Conservation (phyloP, 495 filamentous ascomycete genomes). For the Daldinia decipiens region DNA sequence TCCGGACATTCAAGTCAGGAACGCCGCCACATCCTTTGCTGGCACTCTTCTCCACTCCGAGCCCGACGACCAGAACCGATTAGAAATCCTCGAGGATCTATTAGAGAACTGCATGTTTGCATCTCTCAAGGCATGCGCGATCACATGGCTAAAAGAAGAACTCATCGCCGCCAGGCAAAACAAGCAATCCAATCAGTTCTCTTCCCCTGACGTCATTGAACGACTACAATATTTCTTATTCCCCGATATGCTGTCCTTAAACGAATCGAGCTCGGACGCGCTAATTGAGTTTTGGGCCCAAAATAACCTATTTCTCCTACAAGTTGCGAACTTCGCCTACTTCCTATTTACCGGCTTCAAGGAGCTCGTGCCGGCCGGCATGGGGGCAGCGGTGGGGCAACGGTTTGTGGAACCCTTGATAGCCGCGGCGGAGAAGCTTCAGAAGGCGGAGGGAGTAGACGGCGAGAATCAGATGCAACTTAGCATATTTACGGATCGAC, state of each 20-base stretch:
- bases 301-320: conserved; percentile 56
- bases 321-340: conserved; percentile 61
- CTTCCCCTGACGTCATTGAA: conserved; percentile 61
- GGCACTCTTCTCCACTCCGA: conserved; percentile 78
- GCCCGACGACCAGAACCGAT: conserved; percentile 72
- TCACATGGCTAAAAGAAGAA: conserved; percentile 90
- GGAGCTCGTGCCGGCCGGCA: conserved; percentile 52
- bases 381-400: conserved; percentile 59
- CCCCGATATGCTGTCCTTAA: conserved; percentile 49
- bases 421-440: conserved; percentile 55
- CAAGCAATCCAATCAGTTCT: conserved; percentile 63
- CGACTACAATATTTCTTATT: conserved; percentile 58
- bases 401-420: conserved; percentile 64
- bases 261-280: conserved; percentile 39
- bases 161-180: conserved; percentile 62
- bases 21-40: conserved; percentile 78
- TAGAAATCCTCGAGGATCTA: conserved; percentile 81
- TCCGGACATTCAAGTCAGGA: conserved; percentile 71
- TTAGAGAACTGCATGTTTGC: conserved; percentile 83
- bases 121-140: conserved; percentile 79
- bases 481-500: conserved; percentile 51
- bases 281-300: conserved; percentile 51
- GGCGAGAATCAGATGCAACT: conserved; percentile 47
- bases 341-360: conserved; percentile 60
- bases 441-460: conserved; percentile 47